Conservation (phyloP, 129 eudicot species). For the Gnaphalium uliginosum region DNA sequence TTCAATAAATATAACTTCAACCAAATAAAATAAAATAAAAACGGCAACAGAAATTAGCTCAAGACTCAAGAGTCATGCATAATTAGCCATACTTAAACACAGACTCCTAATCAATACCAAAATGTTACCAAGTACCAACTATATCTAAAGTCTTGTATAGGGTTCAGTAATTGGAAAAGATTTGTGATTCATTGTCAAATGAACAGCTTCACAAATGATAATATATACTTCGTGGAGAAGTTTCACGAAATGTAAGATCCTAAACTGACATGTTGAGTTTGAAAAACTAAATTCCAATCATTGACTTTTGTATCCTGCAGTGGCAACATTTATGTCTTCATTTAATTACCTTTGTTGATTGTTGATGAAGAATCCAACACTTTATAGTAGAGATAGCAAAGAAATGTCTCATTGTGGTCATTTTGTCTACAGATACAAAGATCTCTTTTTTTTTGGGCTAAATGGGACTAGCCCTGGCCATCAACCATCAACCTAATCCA, state of each 20-base stretch:
- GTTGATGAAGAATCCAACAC: too few species aligned
- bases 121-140: not conserved
- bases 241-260: not conserved
- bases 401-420: too few species aligned
- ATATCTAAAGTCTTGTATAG: not conserved
- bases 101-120: not conserved
- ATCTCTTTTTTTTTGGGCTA: too few species aligned
- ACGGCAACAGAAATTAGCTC: not conserved
- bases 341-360: too few species aligned
- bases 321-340: too few species aligned
- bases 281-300: too few species aligned
- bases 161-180: not conserved
- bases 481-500: too few species aligned
- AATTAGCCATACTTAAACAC: slow-evolving; percentile 2
- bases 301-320: too few species aligned
- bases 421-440: too few species aligned
- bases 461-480: too few species aligned
- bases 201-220: not conserved
- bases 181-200: not conserved
- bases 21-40: not conserved
- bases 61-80: not conserved
- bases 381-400: too few species aligned
- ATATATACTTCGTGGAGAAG: not conserved
- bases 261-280: too few species aligned
- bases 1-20: not conserved